Evolutionary conservation across 257 asterid genomes (phyloP).

Genomic region (Plantago elongata): DNA sequence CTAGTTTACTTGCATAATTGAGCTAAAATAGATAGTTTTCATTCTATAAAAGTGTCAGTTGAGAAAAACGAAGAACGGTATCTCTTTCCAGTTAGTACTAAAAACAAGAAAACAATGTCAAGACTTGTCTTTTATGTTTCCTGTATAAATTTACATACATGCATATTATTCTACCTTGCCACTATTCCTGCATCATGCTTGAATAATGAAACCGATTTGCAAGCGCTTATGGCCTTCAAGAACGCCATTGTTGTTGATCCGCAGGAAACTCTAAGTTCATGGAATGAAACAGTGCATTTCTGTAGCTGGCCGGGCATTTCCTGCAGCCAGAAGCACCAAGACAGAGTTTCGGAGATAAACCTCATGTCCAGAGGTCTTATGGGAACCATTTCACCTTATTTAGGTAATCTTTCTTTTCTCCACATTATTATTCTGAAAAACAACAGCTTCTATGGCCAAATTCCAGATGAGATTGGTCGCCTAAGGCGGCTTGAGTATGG

Average conservation of each 20-base stretch:
- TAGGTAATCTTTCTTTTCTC: slow-evolving; percentile 1
- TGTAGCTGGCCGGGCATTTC: no score
- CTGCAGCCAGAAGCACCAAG: no score
- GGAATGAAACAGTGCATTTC: slow-evolving; percentile 24
- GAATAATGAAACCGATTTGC: slow-evolving; percentile 17
- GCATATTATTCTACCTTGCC: neutral
- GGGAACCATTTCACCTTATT: neutral
- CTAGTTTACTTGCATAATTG: no score
- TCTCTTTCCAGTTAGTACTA: no score
- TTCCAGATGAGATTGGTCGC: neutral
- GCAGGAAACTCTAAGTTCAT: slow-evolving; percentile 15
- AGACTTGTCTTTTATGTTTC: no score
- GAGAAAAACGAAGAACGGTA: no score
- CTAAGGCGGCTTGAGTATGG: neutral
- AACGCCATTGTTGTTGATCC: slow-evolving; percentile 21
- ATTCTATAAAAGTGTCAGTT: no score
- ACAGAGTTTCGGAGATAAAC: neutral
- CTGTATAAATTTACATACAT: no score
- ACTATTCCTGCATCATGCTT: neutral
- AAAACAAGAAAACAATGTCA: no score
- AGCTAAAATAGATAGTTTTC: no score
- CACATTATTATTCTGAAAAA: neutral
- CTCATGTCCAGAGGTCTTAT: neutral
- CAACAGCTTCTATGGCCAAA: neutral
- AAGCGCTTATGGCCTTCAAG: slow-evolving; percentile 22